phyloP scores from a whole-genome alignment of 106 monocot species.

The Alisma plantagoaquatica region DNA sequence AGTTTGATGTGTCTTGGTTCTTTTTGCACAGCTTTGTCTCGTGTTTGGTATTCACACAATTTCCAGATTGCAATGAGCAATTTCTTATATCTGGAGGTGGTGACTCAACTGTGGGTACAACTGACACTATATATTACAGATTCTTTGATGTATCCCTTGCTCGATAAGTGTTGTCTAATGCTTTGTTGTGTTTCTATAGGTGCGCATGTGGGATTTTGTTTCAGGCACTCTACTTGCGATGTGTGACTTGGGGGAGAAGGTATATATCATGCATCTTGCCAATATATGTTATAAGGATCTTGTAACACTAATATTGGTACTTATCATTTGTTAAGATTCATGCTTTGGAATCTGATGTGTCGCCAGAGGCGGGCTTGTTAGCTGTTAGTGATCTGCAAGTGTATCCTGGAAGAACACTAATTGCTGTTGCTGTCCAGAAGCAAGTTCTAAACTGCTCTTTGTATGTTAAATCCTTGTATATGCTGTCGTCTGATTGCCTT shows the following conservation, averaged over 20 bases:
- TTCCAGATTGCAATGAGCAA: constrained; percentile 21
- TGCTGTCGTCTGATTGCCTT: too few species aligned
- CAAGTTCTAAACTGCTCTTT: constrained; percentile 5
- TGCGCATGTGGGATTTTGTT: constrained; percentile 76
- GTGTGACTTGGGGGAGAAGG: constrained; percentile 58
- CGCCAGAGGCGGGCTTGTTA: constrained; percentile 14
- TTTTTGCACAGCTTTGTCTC: constrained; percentile 95
- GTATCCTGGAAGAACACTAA: constrained; percentile 45
- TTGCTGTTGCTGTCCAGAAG: constrained; percentile 62
- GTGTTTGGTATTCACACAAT: constrained; percentile 51
- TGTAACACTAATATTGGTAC: too few species aligned
- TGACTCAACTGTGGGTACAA: constrained; percentile 81
- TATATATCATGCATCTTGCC: too few species aligned
- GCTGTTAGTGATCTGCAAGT: constrained; percentile 55
- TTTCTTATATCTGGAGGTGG: constrained; percentile 88
- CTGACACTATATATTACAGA: neutral
- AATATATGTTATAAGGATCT: too few species aligned
- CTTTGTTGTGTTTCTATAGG: constrained; percentile 32
- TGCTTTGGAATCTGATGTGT: constrained; percentile 17
- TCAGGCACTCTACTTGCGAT: constrained; percentile 73
- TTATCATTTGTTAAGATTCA: constrained; percentile 29
- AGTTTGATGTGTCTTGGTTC: too few species aligned
- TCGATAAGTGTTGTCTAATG: too few species aligned
- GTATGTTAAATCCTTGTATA: too few species aligned
- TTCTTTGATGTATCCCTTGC: too few species aligned